Base-by-base conservation (phyloP, 306 rosid genomes). In the Hippophae gyantsensis region DNA sequence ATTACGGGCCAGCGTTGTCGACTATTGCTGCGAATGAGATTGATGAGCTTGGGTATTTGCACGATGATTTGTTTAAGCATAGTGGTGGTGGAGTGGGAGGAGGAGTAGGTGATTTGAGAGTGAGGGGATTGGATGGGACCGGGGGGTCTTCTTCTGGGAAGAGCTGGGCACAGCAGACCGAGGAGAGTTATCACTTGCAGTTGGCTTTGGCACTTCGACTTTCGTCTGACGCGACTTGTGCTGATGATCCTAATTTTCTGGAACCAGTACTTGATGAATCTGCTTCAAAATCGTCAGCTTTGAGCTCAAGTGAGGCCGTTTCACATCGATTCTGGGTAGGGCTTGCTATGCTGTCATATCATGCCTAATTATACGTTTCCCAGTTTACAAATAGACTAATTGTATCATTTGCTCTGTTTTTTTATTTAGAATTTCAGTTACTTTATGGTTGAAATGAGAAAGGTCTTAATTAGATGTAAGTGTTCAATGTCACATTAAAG, bases 81-180 rank as follows among this genome's bases (percentile, higher is more conserved):
- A 73, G 77, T 23, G 84, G 77, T 42, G 85, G 77, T 11, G 81
- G 66, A 14, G 38, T 32, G 3, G 38, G 38, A 32, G 38, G 5
- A 32, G 38, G 38, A 32, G 23, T 18, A 18, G 69, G 76, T 25
- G 92, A 85, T 43, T 77, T 59, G 11, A 75, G 89, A 56, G 76
- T 54, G 25, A 79, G 68, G 72, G 68, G 69, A 26, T 14, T 65
- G 40, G 96, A 82, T 23, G 71, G 73, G 60, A 58, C 63, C 1
- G 80, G 83, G 6, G 87, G 84, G 3, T 82, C 87, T 9, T 86
- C 64, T 0, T 76, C 58, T 0, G 73, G 89, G 69, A 93, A 84
- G 86, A 89, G 94, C 81, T 93, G 99, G 97, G 99, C 99, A 57
- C 99, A 93, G 84, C 99, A 93, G 72, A 89, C 94, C 65, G 99